These are phyloP conservation scores for Ganoderma leucocontextum DNA, from an alignment of 1,284 basidiomycete species.

Conservation along the genomic window DNA sequence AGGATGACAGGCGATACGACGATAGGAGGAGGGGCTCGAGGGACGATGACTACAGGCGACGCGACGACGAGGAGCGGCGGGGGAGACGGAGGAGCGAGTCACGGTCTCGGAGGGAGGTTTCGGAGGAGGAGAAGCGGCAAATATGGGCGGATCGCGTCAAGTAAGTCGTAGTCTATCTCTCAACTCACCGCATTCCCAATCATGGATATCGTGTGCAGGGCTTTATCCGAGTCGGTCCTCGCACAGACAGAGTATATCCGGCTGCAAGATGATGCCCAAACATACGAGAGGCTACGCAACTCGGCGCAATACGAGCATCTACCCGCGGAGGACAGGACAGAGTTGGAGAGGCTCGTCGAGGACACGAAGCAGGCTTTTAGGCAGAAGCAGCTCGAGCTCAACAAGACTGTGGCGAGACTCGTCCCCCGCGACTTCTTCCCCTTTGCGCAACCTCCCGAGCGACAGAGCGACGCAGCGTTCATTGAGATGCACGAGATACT, in stretches of 20 bases:
- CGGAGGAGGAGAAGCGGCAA: conserved; percentile 37
- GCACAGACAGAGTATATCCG: conserved; percentile 36
- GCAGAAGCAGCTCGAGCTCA: conserved; percentile 41
- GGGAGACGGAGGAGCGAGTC: conserved; percentile 11
- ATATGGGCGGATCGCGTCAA: conserved; percentile 43
- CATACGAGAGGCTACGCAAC: conserved; percentile 35
- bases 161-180: conserved; percentile 34
- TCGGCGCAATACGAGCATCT: conserved; percentile 25
- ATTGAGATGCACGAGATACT: conserved; percentile 39
- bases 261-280: conserved; percentile 36
- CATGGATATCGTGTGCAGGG: conserved; percentile 25
- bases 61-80: conserved; percentile 11
- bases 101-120: conserved; percentile 25
- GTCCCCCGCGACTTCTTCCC: conserved; percentile 52
- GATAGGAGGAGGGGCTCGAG: conserved; percentile 7
- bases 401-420: conserved; percentile 40
- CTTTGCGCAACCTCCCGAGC: conserved; percentile 30
- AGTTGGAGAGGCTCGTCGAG: conserved; percentile 36
- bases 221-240: conserved; percentile 38
- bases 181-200: not conserved
- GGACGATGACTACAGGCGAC: conserved; percentile 11
- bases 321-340: conserved; percentile 31
- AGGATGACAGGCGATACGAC: conserved; percentile 14
- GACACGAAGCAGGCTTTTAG: conserved; percentile 36
- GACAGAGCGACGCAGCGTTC: conserved; percentile 30